Percentiles rank a stretch among this genome's conserved stretches.
Conservation (phyloP, 495 filamentous ascomycete genomes). For the Neurospora sp. region DNA sequence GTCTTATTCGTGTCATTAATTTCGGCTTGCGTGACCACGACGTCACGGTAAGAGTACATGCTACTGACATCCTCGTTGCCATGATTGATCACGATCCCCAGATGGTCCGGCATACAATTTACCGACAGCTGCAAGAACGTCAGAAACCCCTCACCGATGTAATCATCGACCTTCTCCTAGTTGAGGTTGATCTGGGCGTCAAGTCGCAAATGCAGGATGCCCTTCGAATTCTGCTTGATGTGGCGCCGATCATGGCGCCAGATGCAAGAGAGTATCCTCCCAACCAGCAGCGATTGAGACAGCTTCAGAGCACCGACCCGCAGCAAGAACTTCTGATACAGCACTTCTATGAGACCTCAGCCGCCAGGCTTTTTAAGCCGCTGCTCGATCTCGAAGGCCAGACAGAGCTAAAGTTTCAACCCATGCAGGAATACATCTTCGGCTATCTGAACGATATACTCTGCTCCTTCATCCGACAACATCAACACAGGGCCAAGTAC, state of each 20-base stretch:
- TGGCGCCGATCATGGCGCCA: constrained; percentile 44
- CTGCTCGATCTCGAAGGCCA: constrained; percentile 71
- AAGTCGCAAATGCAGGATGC: constrained; percentile 95
- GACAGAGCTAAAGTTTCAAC: constrained; percentile 40
- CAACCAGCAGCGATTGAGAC: constrained; percentile 46
- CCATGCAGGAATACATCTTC: constrained; percentile 80
- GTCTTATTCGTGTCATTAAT: constrained; percentile 81
- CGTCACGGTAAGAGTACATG: constrained; percentile 77
- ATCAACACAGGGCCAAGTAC: constrained; percentile 75
- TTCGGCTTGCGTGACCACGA: constrained; percentile 81
- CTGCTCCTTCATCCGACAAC: constrained; percentile 87
- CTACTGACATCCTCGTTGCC: constrained; percentile 86
- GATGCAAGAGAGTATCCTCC: constrained; percentile 56
- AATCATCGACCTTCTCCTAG: constrained; percentile 81
- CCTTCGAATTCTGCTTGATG: constrained; percentile 87
- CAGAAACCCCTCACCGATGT: constrained; percentile 84
- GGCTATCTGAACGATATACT: constrained; percentile 89
- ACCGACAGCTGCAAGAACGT: constrained; percentile 80
- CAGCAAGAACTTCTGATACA: constrained; percentile 77
- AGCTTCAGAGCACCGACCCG: constrained; percentile 43
- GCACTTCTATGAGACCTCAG: constrained; percentile 84
- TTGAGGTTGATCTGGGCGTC: constrained; percentile 86
- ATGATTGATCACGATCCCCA: constrained; percentile 92
- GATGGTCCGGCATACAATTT: constrained; percentile 88
- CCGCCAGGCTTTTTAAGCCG: constrained; percentile 76